Evolutionary conservation across 768 basidiomycete genomes (phyloP).

Genomic region (Hydnomerulius pinastri): DNA sequence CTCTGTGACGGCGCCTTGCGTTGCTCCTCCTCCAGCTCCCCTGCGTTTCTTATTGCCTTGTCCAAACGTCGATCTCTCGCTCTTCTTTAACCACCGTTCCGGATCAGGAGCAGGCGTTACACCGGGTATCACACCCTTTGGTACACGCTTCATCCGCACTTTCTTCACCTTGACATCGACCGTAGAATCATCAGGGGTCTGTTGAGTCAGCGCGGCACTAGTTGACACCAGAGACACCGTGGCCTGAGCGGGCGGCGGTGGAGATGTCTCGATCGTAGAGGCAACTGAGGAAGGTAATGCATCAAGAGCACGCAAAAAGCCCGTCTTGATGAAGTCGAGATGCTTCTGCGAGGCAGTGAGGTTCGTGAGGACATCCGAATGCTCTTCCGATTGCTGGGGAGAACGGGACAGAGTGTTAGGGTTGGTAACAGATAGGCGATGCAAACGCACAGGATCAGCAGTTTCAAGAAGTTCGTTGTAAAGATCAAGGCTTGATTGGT

Average conservation of each 20-base stretch:
- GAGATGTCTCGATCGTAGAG: constrained; percentile 58
- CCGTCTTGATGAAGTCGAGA: constrained; percentile 79
- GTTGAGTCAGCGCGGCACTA: constrained; percentile 25
- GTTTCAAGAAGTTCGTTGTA: constrained; percentile 83
- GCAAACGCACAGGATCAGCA: constrained; percentile 65
- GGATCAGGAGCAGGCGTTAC: constrained; percentile 84
- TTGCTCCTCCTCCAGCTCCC: constrained; percentile 59
- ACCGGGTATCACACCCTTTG: constrained; percentile 73
- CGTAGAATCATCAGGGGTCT: constrained; percentile 36
- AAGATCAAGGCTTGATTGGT: constrained; percentile 69
- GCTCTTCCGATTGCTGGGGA: constrained; percentile 78
- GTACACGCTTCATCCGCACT: constrained; percentile 66
- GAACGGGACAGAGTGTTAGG: constrained; percentile 5
- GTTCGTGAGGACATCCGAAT: constrained; percentile 85
- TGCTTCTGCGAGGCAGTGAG: constrained; percentile 80
- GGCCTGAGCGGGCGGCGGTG: constrained; percentile 53
- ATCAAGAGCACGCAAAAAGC: constrained; percentile 66
- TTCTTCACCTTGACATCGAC: constrained; percentile 45
- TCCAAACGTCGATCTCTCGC: constrained; percentile 62
- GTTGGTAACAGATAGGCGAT: constrained; percentile 5
- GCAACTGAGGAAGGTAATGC: constrained; percentile 53
- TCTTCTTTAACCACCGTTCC: constrained; percentile 88
- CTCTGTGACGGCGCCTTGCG: constrained; percentile 57
- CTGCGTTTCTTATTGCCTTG: constrained; percentile 55
- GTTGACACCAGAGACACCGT: constrained; percentile 26